Evolutionary conservation across 306 rosid species (phyloP), one percentile per base, ranked within the genome.

Genomic region (Acmispon strigosus): DNA sequence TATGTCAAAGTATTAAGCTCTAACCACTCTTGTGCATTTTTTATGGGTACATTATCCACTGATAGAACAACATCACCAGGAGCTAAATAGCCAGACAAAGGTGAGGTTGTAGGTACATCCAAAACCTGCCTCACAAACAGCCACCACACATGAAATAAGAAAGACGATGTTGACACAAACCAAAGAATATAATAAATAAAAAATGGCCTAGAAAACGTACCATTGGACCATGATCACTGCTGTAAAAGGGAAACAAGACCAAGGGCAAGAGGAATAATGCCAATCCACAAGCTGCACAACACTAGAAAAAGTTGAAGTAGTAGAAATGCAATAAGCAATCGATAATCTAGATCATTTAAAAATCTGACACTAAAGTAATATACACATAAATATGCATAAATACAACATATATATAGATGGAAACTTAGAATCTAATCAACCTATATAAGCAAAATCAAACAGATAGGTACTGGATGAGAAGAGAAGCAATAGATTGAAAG

Each of bases 231-330:
- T 80, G 80, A 63, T 72, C 80, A 43, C 77, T 76, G 64, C 34
- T 73, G 87, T 90, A 92, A 72, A 90, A 73, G 52, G 96, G 96
- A 82, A 85, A 86, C 89, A 92, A 72, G 72, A 90, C 27, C 75
- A 85, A 12, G 39, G 98, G 98, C 74, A 92, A 69, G 62, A 85
- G 85, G 75, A 90, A 82, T 63, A 92, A 84, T 12, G 76, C 71
- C 86, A 90, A 72, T 55, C 88, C 96, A 27, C 92, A 92, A 67
- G 83, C 89, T 45, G 81, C 96, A 82, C 92, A 90, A 47, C 89
- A 88, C 98, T 92, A 70, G 50, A 12, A 55, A 85, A 78, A 56
- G 69, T 63, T 41, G 20, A 44, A 42, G 74, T 54, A 22, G 61
- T 37, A 76, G 41, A 82, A 57, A 63, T 57, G 20, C 16, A 58